phyloP scores from a whole-genome alignment of 202 grass and related monocot genomes.

The Bolboschoenoplectus hybrid region DNA sequence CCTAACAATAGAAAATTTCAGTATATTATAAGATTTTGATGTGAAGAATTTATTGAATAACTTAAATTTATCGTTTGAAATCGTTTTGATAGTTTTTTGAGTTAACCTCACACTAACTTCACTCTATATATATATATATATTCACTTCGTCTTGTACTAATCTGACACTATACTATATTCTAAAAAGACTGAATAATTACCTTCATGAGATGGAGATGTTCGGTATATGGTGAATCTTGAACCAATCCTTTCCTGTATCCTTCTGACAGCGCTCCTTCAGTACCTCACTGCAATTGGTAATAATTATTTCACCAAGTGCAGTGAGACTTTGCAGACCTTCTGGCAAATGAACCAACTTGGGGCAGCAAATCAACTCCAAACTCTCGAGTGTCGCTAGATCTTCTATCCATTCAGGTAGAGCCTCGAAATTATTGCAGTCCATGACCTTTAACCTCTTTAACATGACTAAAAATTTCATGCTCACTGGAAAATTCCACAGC shows the following conservation, averaged over 20 bases:
- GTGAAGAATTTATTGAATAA: too few relatives aligned
- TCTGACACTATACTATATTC: not conserved
- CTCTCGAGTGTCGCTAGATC: conserved; percentile 40
- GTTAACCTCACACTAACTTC: too few relatives aligned
- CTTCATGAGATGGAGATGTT: conserved; percentile 41
- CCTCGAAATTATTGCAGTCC: conserved; percentile 44
- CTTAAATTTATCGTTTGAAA: too few relatives aligned
- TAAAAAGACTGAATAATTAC: not conserved
- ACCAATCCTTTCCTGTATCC: conserved; percentile 51
- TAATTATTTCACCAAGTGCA: conserved; percentile 45
- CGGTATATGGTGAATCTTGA: conserved; percentile 53
- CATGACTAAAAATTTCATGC: conserved; percentile 32
- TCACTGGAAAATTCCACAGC: conserved; percentile 43
- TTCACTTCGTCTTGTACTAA: not conserved
- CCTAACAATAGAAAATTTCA: too few relatives aligned
- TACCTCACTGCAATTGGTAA: conserved; percentile 42
- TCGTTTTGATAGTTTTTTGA: too few relatives aligned
- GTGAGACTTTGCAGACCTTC: conserved; percentile 45
- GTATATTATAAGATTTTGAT: too few relatives aligned
- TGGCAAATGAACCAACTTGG: conserved; percentile 40
- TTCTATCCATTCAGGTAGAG: conserved; percentile 56
- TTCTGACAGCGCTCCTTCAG: conserved; percentile 42
- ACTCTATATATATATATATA: not conserved
- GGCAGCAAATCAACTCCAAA: conserved; percentile 52
- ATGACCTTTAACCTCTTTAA: conserved; percentile 48